Conservation (phyloP, 2,329 filamentous ascomycete species). For the Colletotrichum sp. region DNA sequence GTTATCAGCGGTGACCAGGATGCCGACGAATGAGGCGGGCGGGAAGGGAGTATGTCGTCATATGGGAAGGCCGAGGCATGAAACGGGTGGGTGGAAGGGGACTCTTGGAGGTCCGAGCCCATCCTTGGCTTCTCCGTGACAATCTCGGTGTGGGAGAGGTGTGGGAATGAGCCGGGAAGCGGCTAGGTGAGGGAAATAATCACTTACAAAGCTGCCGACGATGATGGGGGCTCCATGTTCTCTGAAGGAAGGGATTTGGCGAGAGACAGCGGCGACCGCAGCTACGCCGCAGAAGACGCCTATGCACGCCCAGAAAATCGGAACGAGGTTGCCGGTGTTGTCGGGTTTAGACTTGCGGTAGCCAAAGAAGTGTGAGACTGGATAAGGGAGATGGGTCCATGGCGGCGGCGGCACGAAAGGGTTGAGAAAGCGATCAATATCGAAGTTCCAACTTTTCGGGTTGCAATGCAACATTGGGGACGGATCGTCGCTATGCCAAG, state of each 20-base stretch:
- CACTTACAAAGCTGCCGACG: slow-evolving; percentile 72
- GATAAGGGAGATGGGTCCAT: slow-evolving; percentile 66
- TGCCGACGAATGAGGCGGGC: not conserved
- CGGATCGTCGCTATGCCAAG: slow-evolving; percentile 6
- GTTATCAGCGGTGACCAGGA: not conserved
- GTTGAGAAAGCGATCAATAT: slow-evolving; percentile 80
- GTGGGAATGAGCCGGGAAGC: not conserved
- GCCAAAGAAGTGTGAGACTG: slow-evolving; percentile 72
- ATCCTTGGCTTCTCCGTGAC: not conserved
- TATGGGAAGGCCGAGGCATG: not conserved
- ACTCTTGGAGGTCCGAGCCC: not conserved
- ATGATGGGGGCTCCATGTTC: slow-evolving; percentile 60
- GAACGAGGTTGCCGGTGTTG: slow-evolving; percentile 59
- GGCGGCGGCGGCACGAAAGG: slow-evolving; percentile 69
- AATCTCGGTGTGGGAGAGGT: slow-evolving; percentile 16
- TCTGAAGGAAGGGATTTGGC: slow-evolving; percentile 57
- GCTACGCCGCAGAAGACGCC: slow-evolving; percentile 67
- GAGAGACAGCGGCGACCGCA: slow-evolving; percentile 61
- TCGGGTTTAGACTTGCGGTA: slow-evolving; percentile 49
- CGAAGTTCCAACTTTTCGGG: slow-evolving; percentile 57
- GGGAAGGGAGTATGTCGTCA: not conserved
- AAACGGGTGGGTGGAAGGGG: not conserved
- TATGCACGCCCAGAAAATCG: slow-evolving; percentile 66
- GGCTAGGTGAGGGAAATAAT: not conserved
- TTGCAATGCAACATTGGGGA: slow-evolving; percentile 12